A percentile compares a stretch with the other conserved stretches of the same genome.
phyloP scores from a whole-genome alignment of 768 basidiomycete genomes.

The Lactarius psammicola region DNA sequence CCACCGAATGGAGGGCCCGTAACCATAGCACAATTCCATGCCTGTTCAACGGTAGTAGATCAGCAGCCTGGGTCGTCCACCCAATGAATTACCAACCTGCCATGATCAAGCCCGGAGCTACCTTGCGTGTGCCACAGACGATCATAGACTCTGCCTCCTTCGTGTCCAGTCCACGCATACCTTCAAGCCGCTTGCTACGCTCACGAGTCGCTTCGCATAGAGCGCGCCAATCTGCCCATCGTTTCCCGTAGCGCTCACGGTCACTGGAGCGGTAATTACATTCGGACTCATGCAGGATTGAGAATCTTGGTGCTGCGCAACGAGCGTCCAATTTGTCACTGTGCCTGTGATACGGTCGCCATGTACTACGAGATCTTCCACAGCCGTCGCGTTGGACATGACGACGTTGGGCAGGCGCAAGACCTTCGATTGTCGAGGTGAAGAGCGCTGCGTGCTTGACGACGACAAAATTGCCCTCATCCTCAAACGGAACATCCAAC shows the following conservation, averaged over 20 bases:
- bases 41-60: conserved; percentile 41
- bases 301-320: no score
- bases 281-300: no score
- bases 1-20: conserved; percentile 72
- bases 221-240: conserved; percentile 83
- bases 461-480: conserved; percentile 74
- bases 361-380: conserved; percentile 76
- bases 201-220: conserved; percentile 74
- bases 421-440: conserved; percentile 72
- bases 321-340: conserved; percentile 54
- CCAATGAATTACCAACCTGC: conserved; percentile 47
- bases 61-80: not conserved
- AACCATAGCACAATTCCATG: conserved; percentile 82
- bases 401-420: conserved; percentile 69
- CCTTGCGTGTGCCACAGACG: conserved; percentile 73
- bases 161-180: conserved; percentile 82
- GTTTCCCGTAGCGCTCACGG: conserved; percentile 72
- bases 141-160: conserved; percentile 80
- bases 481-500: conserved; percentile 71
- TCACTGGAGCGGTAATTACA: conserved; percentile 67
- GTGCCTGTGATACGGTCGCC: conserved; percentile 55
- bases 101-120: conserved; percentile 71
- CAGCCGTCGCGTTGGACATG: conserved; percentile 74
- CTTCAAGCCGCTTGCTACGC: conserved; percentile 69
- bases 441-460: conserved; percentile 82